Evolutionary conservation across 2,329 filamentous ascomycete genomes (phyloP).

Genomic region (Canariomyces notabilis): DNA sequence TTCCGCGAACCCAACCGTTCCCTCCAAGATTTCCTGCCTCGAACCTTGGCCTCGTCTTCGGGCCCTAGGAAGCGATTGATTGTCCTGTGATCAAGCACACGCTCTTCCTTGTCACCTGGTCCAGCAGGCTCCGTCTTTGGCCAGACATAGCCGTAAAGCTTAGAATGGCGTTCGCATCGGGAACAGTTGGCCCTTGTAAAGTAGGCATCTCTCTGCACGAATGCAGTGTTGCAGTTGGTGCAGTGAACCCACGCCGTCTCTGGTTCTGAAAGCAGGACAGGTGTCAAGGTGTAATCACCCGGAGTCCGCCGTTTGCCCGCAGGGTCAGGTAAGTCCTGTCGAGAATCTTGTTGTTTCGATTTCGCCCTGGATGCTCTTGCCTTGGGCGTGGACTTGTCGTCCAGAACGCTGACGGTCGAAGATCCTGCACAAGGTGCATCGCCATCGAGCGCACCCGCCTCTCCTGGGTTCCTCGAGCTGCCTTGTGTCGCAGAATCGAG

Average conservation of each 20-base stretch:
- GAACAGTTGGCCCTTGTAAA: slow-evolving; percentile 81
- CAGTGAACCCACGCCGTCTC: slow-evolving; percentile 84
- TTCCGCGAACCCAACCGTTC: slow-evolving; percentile 5
- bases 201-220: slow-evolving; percentile 86
- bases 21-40: slow-evolving; percentile 35
- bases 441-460: too few species aligned
- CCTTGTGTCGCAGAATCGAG: too few species aligned
- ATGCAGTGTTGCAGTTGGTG: slow-evolving; percentile 73
- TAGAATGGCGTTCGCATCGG: slow-evolving; percentile 90
- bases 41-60: slow-evolving; percentile 57
- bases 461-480: too few species aligned
- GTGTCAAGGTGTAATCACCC: slow-evolving; percentile 79
- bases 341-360: background rate
- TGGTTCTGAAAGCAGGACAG: slow-evolving; percentile 67
- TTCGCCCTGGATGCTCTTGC: background rate
- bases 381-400: background rate
- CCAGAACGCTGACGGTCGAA: too few species aligned
- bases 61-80: slow-evolving; percentile 78
- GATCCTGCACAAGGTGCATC: too few species aligned
- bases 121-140: slow-evolving; percentile 86
- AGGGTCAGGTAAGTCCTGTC: background rate
- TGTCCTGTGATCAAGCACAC: slow-evolving; percentile 76
- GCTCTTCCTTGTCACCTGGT: slow-evolving; percentile 63
- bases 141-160: slow-evolving; percentile 92
- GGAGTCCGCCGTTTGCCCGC: slow-evolving; percentile 47